These are phyloP conservation scores for Chlorella sp. DNA, from an alignment of 139 green algal species.

Conservation along the genomic window DNA sequence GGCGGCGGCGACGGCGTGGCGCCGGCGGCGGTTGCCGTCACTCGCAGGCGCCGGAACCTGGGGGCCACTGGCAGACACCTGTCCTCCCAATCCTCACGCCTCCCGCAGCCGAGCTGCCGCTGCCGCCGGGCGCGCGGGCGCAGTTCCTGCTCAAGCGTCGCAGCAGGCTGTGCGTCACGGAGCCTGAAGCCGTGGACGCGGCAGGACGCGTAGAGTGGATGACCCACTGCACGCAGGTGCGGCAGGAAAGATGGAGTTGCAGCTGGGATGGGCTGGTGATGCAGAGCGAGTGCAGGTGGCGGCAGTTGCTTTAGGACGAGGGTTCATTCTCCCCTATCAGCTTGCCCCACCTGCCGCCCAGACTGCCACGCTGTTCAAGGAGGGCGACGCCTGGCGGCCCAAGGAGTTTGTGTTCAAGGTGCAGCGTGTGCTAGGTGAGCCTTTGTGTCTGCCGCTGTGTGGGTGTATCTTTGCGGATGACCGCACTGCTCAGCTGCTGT, in stretches of 20 bases:
- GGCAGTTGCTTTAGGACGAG: background rate
- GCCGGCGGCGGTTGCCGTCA: background rate
- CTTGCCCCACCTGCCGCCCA: background rate
- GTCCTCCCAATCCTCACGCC: background rate
- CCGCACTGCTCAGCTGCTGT: background rate
- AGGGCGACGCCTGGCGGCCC: conserved; percentile 17
- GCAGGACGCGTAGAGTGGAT: conserved; percentile 21
- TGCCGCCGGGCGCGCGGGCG: background rate
- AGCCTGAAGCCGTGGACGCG: conserved; percentile 2
- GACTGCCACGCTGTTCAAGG: conserved; percentile 22
- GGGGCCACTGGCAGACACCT: too few species aligned
- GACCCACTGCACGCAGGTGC: conserved; percentile 11
- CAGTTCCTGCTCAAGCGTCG: conserved; percentile 25
- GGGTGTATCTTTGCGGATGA: background rate
- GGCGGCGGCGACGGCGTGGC: background rate
- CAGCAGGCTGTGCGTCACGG: conserved; percentile 9
- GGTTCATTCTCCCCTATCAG: background rate
- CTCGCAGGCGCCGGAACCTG: background rate
- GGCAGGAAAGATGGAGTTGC: background rate
- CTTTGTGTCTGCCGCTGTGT: background rate
- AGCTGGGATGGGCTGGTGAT: background rate
- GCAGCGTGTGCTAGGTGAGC: background rate
- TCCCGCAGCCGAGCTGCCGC: conserved; percentile 17
- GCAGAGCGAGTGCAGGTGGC: background rate
- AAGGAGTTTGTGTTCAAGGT: conserved; percentile 31